phyloP scores from a whole-genome alignment of 2,329 filamentous ascomycete species.

The Monosporascus sp. region DNA sequence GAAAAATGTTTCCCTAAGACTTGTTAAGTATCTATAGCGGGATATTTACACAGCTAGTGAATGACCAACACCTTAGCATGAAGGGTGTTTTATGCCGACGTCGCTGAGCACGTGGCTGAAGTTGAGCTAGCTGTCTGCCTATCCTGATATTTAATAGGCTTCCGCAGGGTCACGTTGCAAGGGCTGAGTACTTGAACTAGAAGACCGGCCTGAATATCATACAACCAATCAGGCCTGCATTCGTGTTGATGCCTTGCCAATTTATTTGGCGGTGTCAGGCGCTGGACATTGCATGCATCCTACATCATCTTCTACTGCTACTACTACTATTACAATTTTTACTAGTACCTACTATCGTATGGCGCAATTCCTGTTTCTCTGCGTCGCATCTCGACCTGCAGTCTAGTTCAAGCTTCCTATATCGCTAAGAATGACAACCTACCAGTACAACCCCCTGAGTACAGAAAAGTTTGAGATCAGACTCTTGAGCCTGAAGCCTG shows the following conservation, averaged over 20 bases:
- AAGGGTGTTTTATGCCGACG: background rate
- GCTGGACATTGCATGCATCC: too few species aligned
- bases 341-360: background rate
- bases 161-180: too few species aligned
- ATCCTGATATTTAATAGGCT: too few species aligned
- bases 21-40: too few species aligned
- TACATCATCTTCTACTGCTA: too few species aligned
- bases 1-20: slow-evolving; percentile 1
- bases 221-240: background rate
- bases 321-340: too few species aligned
- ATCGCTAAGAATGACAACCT: background rate
- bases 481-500: background rate
- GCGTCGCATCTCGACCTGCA: background rate
- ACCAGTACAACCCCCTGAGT: background rate
- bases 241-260: background rate
- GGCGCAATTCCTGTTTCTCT: background rate
- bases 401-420: background rate
- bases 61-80: too few species aligned
- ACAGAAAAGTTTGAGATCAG: background rate
- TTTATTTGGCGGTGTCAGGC: background rate
- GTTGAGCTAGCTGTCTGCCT: too few species aligned
- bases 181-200: too few species aligned
- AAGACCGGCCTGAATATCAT: too few species aligned
- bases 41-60: too few species aligned
- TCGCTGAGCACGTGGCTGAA: background rate